These are phyloP conservation scores for Odontarrhena argentea DNA, from an alignment of 345 rosid species.

Conservation along the genomic window DNA sequence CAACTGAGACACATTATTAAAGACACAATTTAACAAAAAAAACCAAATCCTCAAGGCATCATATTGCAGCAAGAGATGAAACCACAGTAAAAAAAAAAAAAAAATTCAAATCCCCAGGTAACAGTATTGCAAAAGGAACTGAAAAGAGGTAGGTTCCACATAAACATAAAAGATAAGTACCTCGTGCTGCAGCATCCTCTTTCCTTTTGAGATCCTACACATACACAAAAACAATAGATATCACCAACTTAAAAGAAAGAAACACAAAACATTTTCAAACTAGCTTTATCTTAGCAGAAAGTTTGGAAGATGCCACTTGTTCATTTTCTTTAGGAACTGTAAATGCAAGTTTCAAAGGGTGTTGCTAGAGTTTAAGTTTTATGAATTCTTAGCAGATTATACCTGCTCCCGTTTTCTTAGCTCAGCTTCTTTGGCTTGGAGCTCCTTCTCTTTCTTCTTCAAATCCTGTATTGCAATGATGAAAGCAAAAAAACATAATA, in stretches of 20 bases:
- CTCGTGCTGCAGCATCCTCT: slow-evolving; percentile 96
- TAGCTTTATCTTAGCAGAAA: background rate
- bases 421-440: slow-evolving; percentile 95
- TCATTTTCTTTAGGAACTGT: background rate
- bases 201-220: slow-evolving; percentile 75
- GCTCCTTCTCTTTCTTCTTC: slow-evolving; percentile 89
- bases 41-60: slow-evolving; percentile 16
- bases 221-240: slow-evolving; percentile 40
- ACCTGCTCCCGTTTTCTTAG: slow-evolving; percentile 86
- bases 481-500: background rate
- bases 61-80: background rate
- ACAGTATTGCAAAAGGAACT: background rate
- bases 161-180: slow-evolving; percentile 42
- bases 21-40: background rate
- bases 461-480: slow-evolving; percentile 55
- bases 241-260: background rate
- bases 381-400: background rate
- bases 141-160: slow-evolving; percentile 6
- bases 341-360: background rate
- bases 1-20: background rate
- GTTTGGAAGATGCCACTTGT: background rate
- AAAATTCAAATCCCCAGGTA: slow-evolving; percentile 3
- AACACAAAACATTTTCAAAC: background rate
- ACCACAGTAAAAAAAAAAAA: background rate
- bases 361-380: background rate